Conservation (phyloP, 1,284 basidiomycete species). For the Trichosporon sp. region DNA sequence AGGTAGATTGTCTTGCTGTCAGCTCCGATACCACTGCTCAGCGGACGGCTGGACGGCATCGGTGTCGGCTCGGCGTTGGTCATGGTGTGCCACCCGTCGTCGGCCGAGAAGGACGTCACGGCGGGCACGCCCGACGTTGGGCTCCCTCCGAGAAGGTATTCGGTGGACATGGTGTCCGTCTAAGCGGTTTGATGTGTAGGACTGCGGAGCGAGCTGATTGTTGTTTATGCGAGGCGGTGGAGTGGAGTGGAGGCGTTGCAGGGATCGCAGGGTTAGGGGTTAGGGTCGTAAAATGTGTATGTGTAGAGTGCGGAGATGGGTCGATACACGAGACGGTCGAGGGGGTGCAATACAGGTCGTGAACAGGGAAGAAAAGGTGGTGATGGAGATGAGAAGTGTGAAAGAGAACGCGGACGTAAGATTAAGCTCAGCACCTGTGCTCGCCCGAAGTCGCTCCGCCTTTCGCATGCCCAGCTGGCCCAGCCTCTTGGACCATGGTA, state of each 20-base stretch:
- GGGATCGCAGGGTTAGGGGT: not conserved
- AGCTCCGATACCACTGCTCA: not conserved
- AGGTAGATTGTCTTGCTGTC: conserved; percentile 19
- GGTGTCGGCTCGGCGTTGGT: not conserved
- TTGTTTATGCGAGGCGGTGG: not conserved
- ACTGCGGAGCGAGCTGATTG: not conserved
- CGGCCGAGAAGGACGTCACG: not conserved
- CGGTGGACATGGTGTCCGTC: not conserved
- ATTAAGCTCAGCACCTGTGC: not conserved
- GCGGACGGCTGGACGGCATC: not conserved
- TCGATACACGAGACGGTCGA: not conserved
- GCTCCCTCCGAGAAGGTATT: conserved; percentile 13
- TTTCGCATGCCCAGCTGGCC: not conserved
- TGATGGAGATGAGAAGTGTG: not conserved
- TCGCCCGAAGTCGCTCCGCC: not conserved
- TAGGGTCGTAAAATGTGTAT: not conserved
- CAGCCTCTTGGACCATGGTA: not conserved
- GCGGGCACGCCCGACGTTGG: not conserved
- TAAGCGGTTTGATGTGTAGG: not conserved
- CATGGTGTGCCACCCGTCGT: conserved; percentile 7
- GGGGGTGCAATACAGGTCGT: not conserved
- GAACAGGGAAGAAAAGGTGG: not conserved
- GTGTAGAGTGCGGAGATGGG: no score
- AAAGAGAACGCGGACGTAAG: not conserved
- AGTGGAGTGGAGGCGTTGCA: not conserved